Percentiles rank a stretch among this genome's conserved stretches.
phyloP scores from a whole-genome alignment of 1,284 basidiomycete genomes.

The Boletus subluridellus region DNA sequence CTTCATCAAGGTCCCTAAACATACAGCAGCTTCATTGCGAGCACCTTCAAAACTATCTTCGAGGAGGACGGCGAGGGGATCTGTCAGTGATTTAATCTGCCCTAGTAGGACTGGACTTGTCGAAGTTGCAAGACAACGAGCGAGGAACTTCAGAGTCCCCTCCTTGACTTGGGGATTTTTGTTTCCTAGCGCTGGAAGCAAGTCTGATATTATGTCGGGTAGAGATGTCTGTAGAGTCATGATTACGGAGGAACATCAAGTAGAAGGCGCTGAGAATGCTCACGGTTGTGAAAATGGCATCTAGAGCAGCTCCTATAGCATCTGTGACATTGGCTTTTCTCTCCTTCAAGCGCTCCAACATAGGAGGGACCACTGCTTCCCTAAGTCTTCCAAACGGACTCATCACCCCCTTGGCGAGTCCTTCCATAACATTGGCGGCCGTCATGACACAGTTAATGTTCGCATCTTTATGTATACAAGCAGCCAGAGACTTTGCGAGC shows the following conservation, averaged over 20 bases:
- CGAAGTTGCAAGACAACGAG: conserved; percentile 73
- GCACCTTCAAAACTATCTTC: conserved; percentile 92
- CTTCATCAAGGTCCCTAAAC: conserved; percentile 92
- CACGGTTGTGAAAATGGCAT: conserved; percentile 87
- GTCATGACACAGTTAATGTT: conserved; percentile 95
- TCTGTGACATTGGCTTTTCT: conserved; percentile 90
- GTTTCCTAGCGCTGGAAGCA: conserved; percentile 73
- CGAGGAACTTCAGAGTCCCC: conserved; percentile 86
- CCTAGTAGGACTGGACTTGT: conserved; percentile 64
- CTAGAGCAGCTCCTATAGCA: conserved; percentile 81
- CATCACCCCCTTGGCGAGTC: conserved; percentile 81
- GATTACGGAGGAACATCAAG: conserved; percentile 11
- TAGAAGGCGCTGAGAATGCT: conserved; percentile 28
- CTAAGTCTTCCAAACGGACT: conserved; percentile 72
- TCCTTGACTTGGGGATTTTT: conserved; percentile 99
- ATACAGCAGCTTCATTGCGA: conserved; percentile 83
- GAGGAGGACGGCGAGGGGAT: conserved; percentile 72
- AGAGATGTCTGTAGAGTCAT: conserved; percentile 62
- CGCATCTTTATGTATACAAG: conserved; percentile 83
- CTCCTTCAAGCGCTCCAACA: conserved; percentile 93
- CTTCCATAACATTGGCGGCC: conserved; percentile 84
- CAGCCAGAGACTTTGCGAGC: conserved; percentile 72
- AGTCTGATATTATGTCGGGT: conserved; percentile 81
- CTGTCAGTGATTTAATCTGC: conserved; percentile 84
- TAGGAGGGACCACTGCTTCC: conserved; percentile 70